phyloP scores from a whole-genome alignment of 2,329 filamentous ascomycete genomes.

The Capronia americana region DNA sequence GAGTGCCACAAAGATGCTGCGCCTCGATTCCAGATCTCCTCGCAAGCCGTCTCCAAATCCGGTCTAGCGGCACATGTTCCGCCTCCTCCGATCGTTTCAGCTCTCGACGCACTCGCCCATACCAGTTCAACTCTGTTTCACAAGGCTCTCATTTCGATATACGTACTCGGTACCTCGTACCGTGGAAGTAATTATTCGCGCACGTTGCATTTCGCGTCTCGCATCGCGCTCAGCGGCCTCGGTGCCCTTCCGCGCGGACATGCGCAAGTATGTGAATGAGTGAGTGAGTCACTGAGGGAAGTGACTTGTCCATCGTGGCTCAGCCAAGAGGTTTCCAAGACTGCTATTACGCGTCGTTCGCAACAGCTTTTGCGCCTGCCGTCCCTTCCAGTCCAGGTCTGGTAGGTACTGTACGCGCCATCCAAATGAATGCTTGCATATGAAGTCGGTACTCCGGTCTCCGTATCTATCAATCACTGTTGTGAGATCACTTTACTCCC shows the following conservation, averaged over 20 bases:
- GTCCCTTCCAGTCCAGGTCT: not conserved
- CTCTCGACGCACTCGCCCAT: not conserved
- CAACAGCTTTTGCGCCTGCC: constrained; percentile 9
- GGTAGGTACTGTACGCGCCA: not conserved
- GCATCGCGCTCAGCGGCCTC: not conserved
- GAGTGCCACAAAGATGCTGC: not conserved
- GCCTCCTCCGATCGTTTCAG: not conserved
- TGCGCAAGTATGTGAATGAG: not conserved
- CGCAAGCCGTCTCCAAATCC: not conserved
- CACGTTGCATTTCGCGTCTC: constrained; percentile 4
- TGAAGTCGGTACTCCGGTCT: not conserved
- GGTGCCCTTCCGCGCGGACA: not conserved
- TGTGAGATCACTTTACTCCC: not conserved
- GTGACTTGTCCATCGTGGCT: constrained; percentile 13
- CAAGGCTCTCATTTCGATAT: not conserved
- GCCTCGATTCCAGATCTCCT: not conserved
- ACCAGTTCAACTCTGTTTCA: not conserved
- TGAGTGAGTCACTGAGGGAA: not conserved
- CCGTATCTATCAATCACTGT: not conserved
- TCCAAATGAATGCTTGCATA: not conserved
- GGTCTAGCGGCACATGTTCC: not conserved
- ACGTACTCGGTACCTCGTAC: too few relatives aligned
- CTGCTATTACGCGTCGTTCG: constrained; percentile 23
- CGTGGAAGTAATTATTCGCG: not conserved
- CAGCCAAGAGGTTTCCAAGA: constrained; percentile 23